Evolutionary conservation across 176 grass and related monocot genomes (phyloP).

Genomic region (Oryza punctata): DNA sequence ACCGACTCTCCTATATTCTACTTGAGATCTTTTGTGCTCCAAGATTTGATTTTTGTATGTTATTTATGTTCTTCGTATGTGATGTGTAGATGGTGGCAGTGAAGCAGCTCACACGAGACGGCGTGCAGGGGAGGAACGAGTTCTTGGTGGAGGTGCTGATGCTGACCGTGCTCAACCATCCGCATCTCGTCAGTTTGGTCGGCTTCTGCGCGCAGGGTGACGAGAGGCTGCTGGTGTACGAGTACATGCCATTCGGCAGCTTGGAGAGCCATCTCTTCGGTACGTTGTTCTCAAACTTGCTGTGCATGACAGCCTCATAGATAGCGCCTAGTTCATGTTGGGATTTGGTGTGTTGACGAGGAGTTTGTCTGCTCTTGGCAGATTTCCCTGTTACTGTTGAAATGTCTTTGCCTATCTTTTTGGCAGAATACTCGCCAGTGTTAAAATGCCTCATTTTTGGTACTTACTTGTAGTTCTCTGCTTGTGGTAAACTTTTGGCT

Average conservation of each 20-base stretch:
- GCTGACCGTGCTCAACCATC: conserved; percentile 76
- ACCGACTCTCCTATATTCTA: neutral
- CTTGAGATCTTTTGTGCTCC: neutral
- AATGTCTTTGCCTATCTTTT: neutral
- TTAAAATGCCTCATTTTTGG: neutral
- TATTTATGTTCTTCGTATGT: neutral
- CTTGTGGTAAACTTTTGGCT: neutral
- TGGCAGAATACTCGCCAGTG: neutral
- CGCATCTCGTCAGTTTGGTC: conserved; percentile 76
- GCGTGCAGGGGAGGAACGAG: conserved; percentile 77
- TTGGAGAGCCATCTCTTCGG: conserved; percentile 89
- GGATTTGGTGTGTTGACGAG: neutral
- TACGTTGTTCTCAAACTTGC: conserved; percentile 30
- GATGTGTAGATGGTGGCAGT: conserved; percentile 72
- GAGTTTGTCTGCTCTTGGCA: neutral
- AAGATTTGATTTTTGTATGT: neutral
- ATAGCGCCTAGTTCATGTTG: neutral
- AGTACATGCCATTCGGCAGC: conserved; percentile 93
- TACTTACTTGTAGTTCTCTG: neutral
- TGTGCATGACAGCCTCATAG: neutral
- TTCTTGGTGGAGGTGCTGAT: conserved; percentile 96
- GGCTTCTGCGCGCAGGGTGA: conserved; percentile 91
- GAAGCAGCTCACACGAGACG: conserved; percentile 82
- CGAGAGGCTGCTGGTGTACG: conserved; percentile 91
- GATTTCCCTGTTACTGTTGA: neutral